Percentiles rank a stretch among this genome's conserved stretches.
phyloP scores from a whole-genome alignment of 441 rosid species.

The Viola pubescens region DNA sequence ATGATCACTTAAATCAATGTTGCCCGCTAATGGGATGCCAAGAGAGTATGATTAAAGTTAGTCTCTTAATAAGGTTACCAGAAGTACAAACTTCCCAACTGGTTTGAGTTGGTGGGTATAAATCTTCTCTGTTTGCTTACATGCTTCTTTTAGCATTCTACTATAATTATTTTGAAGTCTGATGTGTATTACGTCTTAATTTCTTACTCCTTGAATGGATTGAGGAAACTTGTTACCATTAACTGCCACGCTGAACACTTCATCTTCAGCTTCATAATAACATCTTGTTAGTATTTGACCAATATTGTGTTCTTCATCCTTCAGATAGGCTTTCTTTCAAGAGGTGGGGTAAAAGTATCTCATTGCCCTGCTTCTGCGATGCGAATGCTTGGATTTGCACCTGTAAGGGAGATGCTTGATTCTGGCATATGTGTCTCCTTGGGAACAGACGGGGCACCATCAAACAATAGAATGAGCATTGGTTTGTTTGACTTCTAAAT shows the following conservation, averaged over 20 bases:
- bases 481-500: slow-evolving; percentile 33
- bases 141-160: not conserved
- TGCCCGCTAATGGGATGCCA: too few relatives aligned
- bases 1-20: too few relatives aligned
- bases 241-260: not conserved
- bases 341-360: slow-evolving; percentile 63
- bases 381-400: slow-evolving; percentile 80
- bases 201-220: not conserved
- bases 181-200: not conserved
- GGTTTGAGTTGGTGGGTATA: too few relatives aligned
- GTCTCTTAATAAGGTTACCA: too few relatives aligned
- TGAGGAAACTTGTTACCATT: not conserved
- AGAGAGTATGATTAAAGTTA: too few relatives aligned
- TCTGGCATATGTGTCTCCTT: slow-evolving; percentile 61
- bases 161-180: not conserved
- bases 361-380: slow-evolving; percentile 74
- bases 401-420: slow-evolving; percentile 49
- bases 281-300: not conserved
- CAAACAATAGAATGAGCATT: slow-evolving; percentile 81
- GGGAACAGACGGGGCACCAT: slow-evolving; percentile 80
- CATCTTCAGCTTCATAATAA: not conserved
- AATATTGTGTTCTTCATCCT: not conserved
- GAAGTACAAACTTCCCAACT: too few relatives aligned
- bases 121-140: too few relatives aligned
- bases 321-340: slow-evolving; percentile 58